Conservation (phyloP, 2,329 filamentous ascomycete species). For the Atkinsonella hypoxylon region DNA sequence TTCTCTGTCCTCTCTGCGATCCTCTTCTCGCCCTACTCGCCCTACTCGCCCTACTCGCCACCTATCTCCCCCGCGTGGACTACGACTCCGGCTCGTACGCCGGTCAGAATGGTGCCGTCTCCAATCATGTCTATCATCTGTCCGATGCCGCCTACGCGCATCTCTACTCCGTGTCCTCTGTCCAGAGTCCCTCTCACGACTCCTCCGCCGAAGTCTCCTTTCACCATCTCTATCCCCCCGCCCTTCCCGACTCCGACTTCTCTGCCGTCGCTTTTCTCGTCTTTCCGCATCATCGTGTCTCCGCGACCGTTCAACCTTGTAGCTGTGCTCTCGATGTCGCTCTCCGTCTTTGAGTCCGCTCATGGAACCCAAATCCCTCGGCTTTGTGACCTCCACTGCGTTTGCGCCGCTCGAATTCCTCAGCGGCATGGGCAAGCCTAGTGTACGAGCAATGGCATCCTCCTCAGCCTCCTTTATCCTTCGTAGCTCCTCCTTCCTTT, state of each 20-base stretch:
- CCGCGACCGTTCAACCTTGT: conserved; percentile 17
- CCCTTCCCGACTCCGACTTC: conserved; percentile 22
- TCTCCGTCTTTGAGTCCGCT: conserved; percentile 12
- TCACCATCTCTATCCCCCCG: conserved; percentile 17
- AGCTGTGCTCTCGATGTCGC: conserved; percentile 14
- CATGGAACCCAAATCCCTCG: conserved; percentile 22
- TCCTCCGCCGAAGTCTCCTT: conserved; percentile 18
- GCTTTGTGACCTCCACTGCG: conserved; percentile 48
- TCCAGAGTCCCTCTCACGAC: conserved; percentile 7
- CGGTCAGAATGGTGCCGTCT: conserved; percentile 4
- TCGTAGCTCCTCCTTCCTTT: conserved; percentile 65
- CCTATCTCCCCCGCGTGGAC: conserved; percentile 8
- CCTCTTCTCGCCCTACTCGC: conserved; percentile 9
- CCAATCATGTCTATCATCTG: conserved; percentile 4
- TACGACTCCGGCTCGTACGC: conserved; percentile 5
- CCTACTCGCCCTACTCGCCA: conserved; percentile 12
- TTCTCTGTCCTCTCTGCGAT: conserved; percentile 6
- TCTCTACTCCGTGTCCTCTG: conserved; percentile 10
- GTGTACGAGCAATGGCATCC: conserved; percentile 71
- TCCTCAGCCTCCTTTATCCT: conserved; percentile 85
- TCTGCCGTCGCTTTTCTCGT: conserved; percentile 21
- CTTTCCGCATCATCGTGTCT: conserved; percentile 20
- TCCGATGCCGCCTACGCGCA: conserved; percentile 1
- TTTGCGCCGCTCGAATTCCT: conserved; percentile 52
- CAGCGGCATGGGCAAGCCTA: conserved; percentile 64